These are phyloP conservation scores for Pichia manshurica DNA, from an alignment of 805 yeast species.

Conservation along the genomic window DNA sequence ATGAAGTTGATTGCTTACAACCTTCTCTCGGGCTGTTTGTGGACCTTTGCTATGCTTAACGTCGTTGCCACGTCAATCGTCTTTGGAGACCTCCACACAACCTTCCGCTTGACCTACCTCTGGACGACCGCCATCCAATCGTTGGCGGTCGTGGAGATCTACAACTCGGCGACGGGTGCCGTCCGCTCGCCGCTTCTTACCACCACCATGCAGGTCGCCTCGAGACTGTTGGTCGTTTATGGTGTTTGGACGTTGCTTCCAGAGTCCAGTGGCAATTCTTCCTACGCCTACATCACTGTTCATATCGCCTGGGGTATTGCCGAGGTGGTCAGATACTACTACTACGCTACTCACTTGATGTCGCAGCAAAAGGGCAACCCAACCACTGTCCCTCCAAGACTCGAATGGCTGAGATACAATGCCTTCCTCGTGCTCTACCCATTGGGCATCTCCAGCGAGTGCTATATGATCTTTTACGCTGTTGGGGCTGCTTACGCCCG, in stretches of 20 bases:
- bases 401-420: slow-evolving; percentile 76
- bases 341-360: slow-evolving; percentile 65
- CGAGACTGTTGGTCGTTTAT: slow-evolving; percentile 74
- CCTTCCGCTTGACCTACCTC: slow-evolving; percentile 49
- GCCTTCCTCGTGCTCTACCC: slow-evolving; percentile 83
- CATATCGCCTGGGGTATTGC: slow-evolving; percentile 87
- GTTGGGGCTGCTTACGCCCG: slow-evolving; percentile 51
- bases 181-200: slow-evolving; percentile 84
- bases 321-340: slow-evolving; percentile 86
- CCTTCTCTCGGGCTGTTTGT: slow-evolving; percentile 28
- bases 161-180: slow-evolving; percentile 70
- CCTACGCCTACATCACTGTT: slow-evolving; percentile 61
- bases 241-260: slow-evolving; percentile 81
- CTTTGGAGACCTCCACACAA: slow-evolving; percentile 40
- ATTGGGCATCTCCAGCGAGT: slow-evolving; percentile 84
- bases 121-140: slow-evolving; percentile 67
- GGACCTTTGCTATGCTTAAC: slow-evolving; percentile 30
- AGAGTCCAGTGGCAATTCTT: slow-evolving; percentile 52
- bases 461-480: slow-evolving; percentile 61
- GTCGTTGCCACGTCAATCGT: slow-evolving; percentile 19
- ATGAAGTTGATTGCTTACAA: slow-evolving; percentile 31
- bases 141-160: slow-evolving; percentile 72
- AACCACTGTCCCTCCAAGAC: slow-evolving; percentile 50
- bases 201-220: slow-evolving; percentile 80
- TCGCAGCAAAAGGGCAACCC: slow-evolving; percentile 3